phyloP scores from a whole-genome alignment of 495 filamentous ascomycete species.

The Hypoxylon trugodes region DNA sequence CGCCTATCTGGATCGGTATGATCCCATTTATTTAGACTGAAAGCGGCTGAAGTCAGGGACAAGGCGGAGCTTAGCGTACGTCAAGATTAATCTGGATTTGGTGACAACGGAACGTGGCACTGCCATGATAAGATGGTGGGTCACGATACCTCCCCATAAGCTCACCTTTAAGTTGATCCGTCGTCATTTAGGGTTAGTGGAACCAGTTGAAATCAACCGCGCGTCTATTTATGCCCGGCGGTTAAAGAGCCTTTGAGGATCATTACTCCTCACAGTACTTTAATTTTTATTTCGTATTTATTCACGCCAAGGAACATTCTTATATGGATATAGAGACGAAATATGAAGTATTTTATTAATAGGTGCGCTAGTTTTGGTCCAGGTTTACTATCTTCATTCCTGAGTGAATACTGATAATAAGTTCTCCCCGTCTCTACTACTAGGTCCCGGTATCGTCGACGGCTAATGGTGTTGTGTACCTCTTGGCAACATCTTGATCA shows the following conservation, averaged over 20 bases:
- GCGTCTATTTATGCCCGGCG: slow-evolving; percentile 4
- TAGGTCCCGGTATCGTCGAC: no score
- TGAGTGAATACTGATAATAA: no score
- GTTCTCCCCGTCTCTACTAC: no score
- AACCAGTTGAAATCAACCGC: background rate
- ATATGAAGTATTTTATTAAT: no score
- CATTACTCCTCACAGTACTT: background rate
- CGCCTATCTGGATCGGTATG: slow-evolving; percentile 36
- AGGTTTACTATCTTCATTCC: no score
- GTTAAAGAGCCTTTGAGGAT: slow-evolving; percentile 12
- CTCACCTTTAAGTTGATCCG: slow-evolving; percentile 7
- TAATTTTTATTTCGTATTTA: background rate
- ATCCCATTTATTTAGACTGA: slow-evolving; percentile 33
- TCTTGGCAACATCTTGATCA: no score
- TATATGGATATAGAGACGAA: no score
- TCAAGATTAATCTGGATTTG: slow-evolving; percentile 18
- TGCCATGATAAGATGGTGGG: slow-evolving; percentile 3
- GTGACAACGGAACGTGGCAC: slow-evolving; percentile 19
- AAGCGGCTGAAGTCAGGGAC: slow-evolving; percentile 44
- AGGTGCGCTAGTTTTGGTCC: no score
- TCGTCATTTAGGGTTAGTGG: slow-evolving; percentile 20
- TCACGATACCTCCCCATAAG: background rate
- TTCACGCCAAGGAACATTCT: background rate
- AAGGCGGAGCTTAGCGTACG: slow-evolving; percentile 24
- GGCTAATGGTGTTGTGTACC: no score